These are phyloP conservation scores for Hypocrella siamensis DNA, from an alignment of 2,329 filamentous ascomycete species.

Conservation along the genomic window DNA sequence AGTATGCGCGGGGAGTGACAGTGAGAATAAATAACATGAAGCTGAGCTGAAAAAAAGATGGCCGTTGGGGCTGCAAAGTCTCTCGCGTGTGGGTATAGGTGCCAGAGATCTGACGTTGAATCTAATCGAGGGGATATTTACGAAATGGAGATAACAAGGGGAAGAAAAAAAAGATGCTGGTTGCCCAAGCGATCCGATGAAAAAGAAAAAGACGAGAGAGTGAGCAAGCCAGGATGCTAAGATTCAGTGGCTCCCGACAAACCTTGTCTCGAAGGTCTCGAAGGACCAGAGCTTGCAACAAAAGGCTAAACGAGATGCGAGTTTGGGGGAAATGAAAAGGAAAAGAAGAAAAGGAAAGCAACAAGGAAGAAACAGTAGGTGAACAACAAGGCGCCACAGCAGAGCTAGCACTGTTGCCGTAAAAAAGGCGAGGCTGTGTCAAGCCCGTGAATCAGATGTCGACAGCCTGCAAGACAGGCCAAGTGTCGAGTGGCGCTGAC, in stretches of 20 bases:
- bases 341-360: too few species aligned
- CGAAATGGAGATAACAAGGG: too few species aligned
- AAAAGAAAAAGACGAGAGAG: too few species aligned
- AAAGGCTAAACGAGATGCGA: too few species aligned
- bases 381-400: constrained; percentile 2
- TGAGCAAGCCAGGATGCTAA: too few species aligned
- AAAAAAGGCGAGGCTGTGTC: constrained; percentile 3
- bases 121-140: too few species aligned
- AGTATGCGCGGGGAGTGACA: background rate
- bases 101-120: background rate
- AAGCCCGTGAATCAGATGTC: constrained; percentile 7
- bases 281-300: too few species aligned
- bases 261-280: too few species aligned
- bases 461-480: constrained; percentile 7
- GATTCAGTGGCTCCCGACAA: too few species aligned
- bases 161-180: constrained; percentile 17
- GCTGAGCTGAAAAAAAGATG: background rate
- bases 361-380: too few species aligned
- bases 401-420: constrained; percentile 6
- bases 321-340: too few species aligned
- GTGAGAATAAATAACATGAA: background rate
- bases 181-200: constrained; percentile 45
- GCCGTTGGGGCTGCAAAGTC: background rate
- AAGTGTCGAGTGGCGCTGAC: constrained; percentile 23
- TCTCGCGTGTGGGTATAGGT: background rate